phyloP scores from a whole-genome alignment of 345 rosid species.

The Ceriops tagal region DNA sequence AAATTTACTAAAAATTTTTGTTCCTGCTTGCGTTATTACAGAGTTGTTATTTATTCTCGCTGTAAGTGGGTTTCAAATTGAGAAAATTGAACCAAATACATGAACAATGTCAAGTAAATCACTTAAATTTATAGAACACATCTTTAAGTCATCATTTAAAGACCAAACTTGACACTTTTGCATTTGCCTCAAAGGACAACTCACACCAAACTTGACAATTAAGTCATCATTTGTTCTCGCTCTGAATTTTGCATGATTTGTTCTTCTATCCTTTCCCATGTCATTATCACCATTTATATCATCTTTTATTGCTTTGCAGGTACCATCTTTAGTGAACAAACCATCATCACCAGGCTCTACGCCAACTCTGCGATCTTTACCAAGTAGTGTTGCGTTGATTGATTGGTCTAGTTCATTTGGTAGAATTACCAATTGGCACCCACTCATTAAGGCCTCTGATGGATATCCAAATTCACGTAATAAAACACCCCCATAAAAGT shows the following conservation, averaged over 20 bases:
- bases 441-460: constrained; percentile 28
- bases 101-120: no score
- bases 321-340: constrained; percentile 20
- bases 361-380: constrained; percentile 29
- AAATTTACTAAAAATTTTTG: no score
- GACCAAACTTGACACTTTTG: no score
- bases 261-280: constrained; percentile 19
- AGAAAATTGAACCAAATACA: no score
- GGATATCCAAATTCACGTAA: constrained; percentile 41
- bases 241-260: constrained; percentile 27
- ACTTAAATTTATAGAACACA: no score
- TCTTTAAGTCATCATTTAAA: no score
- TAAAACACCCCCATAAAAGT: constrained; percentile 39
- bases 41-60: no score
- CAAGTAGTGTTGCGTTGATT: constrained; percentile 41
- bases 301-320: constrained; percentile 31
- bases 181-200: no score
- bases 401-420: constrained; percentile 40
- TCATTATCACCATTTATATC: constrained; percentile 35
- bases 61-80: no score
- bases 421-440: constrained; percentile 39
- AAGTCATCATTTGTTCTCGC: no score
- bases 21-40: no score
- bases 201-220: no score
- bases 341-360: constrained; percentile 38